These are phyloP conservation scores for Macadamia tetraphylla DNA, from an alignment of 164 flowering plant genomes.

Conservation along the genomic window DNA sequence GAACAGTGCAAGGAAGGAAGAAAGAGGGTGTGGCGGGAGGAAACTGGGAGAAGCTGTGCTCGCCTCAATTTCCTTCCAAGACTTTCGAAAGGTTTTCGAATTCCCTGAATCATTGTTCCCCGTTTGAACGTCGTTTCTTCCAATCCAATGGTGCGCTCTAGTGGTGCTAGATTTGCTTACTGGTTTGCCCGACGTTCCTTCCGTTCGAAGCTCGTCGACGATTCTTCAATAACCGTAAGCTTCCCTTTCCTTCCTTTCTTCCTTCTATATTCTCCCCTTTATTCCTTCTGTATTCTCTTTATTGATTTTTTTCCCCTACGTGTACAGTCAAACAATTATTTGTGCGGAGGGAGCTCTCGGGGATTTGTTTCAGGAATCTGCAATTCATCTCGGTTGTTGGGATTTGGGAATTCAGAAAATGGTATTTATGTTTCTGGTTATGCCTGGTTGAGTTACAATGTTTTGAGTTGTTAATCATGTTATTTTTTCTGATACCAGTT, in stretches of 20 bases:
- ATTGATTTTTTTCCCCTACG: background rate
- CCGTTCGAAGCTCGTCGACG: constrained; percentile 11
- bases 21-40: no score
- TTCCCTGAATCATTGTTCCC: no score
- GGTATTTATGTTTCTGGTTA: constrained; percentile 8
- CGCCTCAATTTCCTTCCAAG: background rate
- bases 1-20: no score
- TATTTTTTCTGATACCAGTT: constrained; percentile 14
- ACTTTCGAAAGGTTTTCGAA: background rate
- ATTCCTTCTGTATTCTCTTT: background rate
- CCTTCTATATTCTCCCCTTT: background rate
- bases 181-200: constrained; percentile 33
- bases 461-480: no score
- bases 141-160: constrained; percentile 45
- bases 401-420: constrained; percentile 14
- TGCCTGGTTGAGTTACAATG: no score
- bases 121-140: background rate
- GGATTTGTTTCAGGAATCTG: constrained; percentile 29
- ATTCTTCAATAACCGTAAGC: constrained; percentile 19
- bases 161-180: constrained; percentile 38
- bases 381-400: constrained; percentile 15
- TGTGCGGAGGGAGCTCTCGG: constrained; percentile 16
- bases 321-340: constrained; percentile 27
- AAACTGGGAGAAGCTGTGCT: no score
- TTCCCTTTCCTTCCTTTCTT: background rate